Conservation (phyloP, 2,329 filamentous ascomycete genomes). For the Aspergillus sp. region DNA sequence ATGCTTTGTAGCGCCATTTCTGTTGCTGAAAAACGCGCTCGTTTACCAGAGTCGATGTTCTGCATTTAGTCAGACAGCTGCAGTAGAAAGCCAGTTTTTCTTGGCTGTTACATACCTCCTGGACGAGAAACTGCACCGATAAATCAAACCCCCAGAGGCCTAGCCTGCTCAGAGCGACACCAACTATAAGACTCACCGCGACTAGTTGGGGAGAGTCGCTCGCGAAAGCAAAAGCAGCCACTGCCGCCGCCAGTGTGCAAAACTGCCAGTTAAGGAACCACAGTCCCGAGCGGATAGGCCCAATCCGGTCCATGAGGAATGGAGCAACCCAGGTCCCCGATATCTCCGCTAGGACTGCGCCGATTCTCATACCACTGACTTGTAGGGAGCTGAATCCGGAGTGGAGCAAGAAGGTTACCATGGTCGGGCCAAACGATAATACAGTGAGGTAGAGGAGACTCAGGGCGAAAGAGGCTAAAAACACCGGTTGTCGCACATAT, state of each 20-base stretch:
- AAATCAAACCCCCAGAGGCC: slow-evolving; percentile 65
- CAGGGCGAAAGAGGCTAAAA: slow-evolving; percentile 50
- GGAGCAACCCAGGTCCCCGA: slow-evolving; percentile 55
- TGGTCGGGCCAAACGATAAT: slow-evolving; percentile 55
- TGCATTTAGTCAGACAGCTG: slow-evolving; percentile 24
- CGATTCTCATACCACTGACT: slow-evolving; percentile 49
- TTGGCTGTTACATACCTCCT: slow-evolving; percentile 49
- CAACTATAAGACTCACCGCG: slow-evolving; percentile 50
- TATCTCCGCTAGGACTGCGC: slow-evolving; percentile 53
- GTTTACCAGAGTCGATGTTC: slow-evolving; percentile 55
- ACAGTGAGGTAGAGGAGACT: slow-evolving; percentile 57
- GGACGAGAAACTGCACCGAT: slow-evolving; percentile 60
- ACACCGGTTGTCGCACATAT: slow-evolving; percentile 31
- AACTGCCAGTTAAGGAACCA: slow-evolving; percentile 72
- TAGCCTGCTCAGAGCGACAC: slow-evolving; percentile 57
- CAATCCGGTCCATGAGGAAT: slow-evolving; percentile 51
- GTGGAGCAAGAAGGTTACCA: slow-evolving; percentile 56
- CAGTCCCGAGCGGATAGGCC: slow-evolving; percentile 63
- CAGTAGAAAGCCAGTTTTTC: not conserved
- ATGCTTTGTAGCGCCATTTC: slow-evolving; percentile 68
- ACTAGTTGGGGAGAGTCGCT: slow-evolving; percentile 34
- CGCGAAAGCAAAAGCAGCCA: slow-evolving; percentile 44
- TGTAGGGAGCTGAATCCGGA: slow-evolving; percentile 49
- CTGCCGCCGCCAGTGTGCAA: slow-evolving; percentile 50
- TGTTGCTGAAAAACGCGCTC: slow-evolving; percentile 68